phyloP scores from a whole-genome alignment of 2,329 filamentous ascomycete genomes.

The Chaetothyriales sp. region DNA sequence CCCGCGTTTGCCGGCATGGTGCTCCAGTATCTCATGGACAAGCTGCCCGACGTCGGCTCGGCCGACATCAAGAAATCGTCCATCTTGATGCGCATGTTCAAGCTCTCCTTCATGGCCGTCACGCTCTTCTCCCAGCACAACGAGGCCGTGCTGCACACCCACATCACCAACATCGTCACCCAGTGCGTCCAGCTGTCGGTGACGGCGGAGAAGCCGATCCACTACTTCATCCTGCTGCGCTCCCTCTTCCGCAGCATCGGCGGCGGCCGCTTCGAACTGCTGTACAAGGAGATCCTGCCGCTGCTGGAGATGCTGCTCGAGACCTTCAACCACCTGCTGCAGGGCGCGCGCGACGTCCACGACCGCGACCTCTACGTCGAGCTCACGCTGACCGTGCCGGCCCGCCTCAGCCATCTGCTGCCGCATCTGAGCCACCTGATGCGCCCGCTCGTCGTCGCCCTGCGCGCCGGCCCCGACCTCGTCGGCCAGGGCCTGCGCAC shows the following conservation, averaged over 20 bases:
- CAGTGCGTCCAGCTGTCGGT: conserved; percentile 94
- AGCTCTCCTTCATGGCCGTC: conserved; percentile 97
- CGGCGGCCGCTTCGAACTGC: conserved; percentile 88
- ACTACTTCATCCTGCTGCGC: conserved; percentile 87
- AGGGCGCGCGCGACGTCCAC: conserved; percentile 76
- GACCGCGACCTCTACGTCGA: conserved; percentile 96
- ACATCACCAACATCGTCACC: conserved; percentile 93
- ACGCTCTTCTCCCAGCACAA: conserved; percentile 91
- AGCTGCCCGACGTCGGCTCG: conserved; percentile 87
- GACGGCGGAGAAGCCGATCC: conserved; percentile 92
- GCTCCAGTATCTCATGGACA: conserved; percentile 90
- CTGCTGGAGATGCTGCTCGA: conserved; percentile 95
- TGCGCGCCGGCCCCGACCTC: conserved; percentile 81
- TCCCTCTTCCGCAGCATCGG: conserved; percentile 94
- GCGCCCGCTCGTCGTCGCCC: conserved; percentile 88
- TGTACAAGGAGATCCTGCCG: conserved; percentile 96
- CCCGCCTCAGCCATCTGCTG: conserved; percentile 80
- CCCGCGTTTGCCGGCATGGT: conserved; percentile 98
- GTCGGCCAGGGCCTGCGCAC: conserved; percentile 90
- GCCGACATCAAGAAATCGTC: conserved; percentile 84
- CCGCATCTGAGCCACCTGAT: conserved; percentile 94
- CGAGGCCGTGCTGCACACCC: conserved; percentile 84
- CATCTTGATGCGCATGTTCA: conserved; percentile 86
- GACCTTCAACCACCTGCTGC: conserved; percentile 84
- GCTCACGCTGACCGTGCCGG: conserved; percentile 87